phyloP scores from a whole-genome alignment of 1,139 yeast genomes.

The Candida neerlandica region DNA sequence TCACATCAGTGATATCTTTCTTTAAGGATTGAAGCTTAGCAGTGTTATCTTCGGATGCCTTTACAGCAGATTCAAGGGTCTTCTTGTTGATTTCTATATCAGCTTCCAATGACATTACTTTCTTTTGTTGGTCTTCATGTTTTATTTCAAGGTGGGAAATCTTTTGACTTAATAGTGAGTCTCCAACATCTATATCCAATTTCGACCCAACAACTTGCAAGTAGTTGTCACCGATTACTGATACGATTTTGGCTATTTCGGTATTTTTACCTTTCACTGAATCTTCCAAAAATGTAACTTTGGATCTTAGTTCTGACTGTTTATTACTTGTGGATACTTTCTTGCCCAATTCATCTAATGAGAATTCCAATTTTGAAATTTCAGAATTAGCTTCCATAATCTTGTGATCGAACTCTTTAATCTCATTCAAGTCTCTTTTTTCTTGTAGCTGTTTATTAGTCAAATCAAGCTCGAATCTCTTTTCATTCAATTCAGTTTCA shows the following conservation, averaged over 20 bases:
- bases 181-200: constrained; percentile 27
- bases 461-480: constrained; percentile 34
- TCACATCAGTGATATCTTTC: constrained; percentile 26
- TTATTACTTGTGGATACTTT: constrained; percentile 54
- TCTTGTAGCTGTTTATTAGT: constrained; percentile 32
- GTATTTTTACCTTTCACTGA: constrained; percentile 29
- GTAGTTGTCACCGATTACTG: constrained; percentile 10
- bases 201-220: constrained; percentile 19
- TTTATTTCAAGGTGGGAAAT: constrained; percentile 14
- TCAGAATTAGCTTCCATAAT: constrained; percentile 42
- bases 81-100: constrained; percentile 14
- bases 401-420: constrained; percentile 33
- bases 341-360: constrained; percentile 55
- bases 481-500: constrained; percentile 31
- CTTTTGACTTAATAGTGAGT: constrained; percentile 19
- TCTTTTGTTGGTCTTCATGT: constrained; percentile 15
- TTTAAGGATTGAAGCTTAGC: constrained; percentile 20
- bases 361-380: constrained; percentile 49
- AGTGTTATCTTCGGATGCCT: constrained; percentile 19
- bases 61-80: constrained; percentile 9
- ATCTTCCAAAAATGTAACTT: constrained; percentile 45
- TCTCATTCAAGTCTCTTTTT: constrained; percentile 28
- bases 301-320: constrained; percentile 62
- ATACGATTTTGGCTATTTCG: constrained; percentile 20
- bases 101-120: constrained; percentile 11